Conservation (phyloP, 257 asterid species). For the Rhazya stricta region DNA sequence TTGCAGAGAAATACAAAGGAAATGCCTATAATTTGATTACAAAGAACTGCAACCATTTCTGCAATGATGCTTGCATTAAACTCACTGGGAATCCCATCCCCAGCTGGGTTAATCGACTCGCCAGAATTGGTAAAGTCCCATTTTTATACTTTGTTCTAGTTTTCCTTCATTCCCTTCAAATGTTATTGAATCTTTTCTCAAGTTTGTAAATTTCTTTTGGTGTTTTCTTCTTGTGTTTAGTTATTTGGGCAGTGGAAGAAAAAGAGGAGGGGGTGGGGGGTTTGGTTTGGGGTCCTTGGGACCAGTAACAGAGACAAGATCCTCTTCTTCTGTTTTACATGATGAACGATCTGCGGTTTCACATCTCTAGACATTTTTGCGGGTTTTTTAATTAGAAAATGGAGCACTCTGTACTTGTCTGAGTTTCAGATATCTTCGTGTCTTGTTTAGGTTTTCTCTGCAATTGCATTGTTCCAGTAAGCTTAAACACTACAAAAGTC, state of each 20-base stretch:
- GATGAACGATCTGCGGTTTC: background rate
- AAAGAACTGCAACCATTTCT: conserved; percentile 48
- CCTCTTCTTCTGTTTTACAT: background rate
- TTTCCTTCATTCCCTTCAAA: background rate
- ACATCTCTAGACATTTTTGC: background rate
- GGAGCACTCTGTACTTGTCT: background rate
- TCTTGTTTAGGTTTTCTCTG: conserved; percentile 48
- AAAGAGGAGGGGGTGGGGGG: too few species aligned
- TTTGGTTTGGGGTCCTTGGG: background rate
- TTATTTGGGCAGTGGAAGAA: too few species aligned
- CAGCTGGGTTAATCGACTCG: conserved; percentile 50
- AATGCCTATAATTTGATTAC: conserved; percentile 40
- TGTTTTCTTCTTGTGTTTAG: background rate
- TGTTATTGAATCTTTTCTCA: background rate
- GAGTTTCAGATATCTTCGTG: background rate
- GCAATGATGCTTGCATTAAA: conserved; percentile 41
- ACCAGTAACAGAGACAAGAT: too few species aligned
- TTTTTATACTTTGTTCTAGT: background rate
- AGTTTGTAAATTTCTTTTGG: background rate
- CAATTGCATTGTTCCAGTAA: conserved; percentile 67
- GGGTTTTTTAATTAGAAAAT: background rate
- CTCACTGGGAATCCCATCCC: conserved; percentile 38
- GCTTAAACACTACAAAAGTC: conserved; percentile 50
- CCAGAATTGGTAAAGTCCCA: conserved; percentile 31
- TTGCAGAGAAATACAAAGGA: conserved; percentile 36